Base-by-base conservation (phyloP, 345 rosid genomes). In the Balakata baccata region DNA sequence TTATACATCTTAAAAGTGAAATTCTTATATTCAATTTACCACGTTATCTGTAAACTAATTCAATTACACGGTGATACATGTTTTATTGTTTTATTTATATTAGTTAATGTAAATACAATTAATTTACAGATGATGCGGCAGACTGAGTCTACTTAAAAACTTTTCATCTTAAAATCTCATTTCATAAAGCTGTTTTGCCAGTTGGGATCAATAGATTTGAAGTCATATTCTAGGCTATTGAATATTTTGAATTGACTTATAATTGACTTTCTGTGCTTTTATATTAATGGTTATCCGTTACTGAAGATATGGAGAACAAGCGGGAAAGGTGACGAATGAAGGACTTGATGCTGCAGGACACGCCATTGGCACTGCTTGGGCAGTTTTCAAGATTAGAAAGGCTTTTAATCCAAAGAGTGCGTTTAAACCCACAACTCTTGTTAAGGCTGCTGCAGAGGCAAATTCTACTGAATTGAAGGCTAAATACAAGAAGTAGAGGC, bases 321-420 rank as follows among this genome's bases (percentile, higher is more conserved):
- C 97, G 13, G 97, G 80, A 11, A 68, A 85, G 70, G 97, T 75
- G 5, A 91, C 98, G 20, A 86, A 83, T 11, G 89, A 85, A 76
- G 97, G 97, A 38, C 85, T 94, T 39, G 90, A 77, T 62, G 97
- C 97, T 25, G 97, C 98, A 37, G 98, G 98, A 50, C 92, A 90
- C 66, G 97, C 90, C 4, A 59, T 94, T 29, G 97, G 97, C 72
- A 85, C 92, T 29, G 98, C 97, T 22, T 92, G 96, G 97, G 92
- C 89, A 23, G 97, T 92, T 72, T 92, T 94, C 77, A 94, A 94
- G 90, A 85, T 94, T 71, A 82, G 97, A 29, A 89, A 89, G 78
- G 96, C 97, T 50, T 71, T 94, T 43, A 92, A 92, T 75, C 98
- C 97, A 0, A 90, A 87, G 76, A 89, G 88, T 71, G 92, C 83